A percentile compares a stretch with the other conserved stretches of the same genome.
phyloP scores from a whole-genome alignment of 768 basidiomycete species.

The Amanita pallidorosea region DNA sequence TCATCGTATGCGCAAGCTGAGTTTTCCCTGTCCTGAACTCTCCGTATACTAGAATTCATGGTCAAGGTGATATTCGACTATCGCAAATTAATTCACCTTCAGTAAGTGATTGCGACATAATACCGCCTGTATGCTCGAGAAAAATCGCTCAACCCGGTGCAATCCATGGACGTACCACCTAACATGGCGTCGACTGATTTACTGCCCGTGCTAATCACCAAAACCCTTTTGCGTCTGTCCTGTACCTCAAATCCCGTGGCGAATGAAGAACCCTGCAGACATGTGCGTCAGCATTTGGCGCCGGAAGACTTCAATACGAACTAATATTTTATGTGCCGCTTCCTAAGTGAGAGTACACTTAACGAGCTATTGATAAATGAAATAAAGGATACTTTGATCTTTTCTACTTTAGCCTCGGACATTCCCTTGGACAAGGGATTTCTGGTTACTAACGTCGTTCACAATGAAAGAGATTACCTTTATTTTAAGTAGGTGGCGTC shows the following conservation, averaged over 20 bases:
- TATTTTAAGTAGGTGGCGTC: conserved; percentile 85
- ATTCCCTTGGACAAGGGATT: conserved; percentile 69
- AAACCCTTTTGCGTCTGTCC: conserved; percentile 71
- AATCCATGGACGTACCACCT: conserved; percentile 48
- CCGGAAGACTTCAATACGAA: conserved; percentile 14
- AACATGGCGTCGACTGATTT: conserved; percentile 84
- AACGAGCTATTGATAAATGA: not conserved
- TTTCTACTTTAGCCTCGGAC: conserved; percentile 96
- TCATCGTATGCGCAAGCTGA: conserved; percentile 92
- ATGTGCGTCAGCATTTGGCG: not conserved
- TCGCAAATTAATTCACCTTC: conserved; percentile 44
- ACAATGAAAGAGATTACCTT: conserved; percentile 42
- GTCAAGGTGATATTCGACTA: not conserved
- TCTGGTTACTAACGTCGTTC: conserved; percentile 7
- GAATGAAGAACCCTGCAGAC: conserved; percentile 74
- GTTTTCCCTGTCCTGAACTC: conserved; percentile 96
- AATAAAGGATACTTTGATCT: conserved; percentile 59
- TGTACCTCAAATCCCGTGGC: conserved; percentile 87
- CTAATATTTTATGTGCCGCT: conserved; percentile 81
- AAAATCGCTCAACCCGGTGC: not conserved
- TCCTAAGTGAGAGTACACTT: conserved; percentile 40
- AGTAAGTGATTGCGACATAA: conserved; percentile 89
- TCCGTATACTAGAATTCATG: conserved; percentile 60
- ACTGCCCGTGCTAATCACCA: conserved; percentile 85
- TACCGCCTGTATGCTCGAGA: conserved; percentile 44